phyloP scores from a whole-genome alignment of 192 early-diverging fungal genomes.

The Backusella mclennaniae region DNA sequence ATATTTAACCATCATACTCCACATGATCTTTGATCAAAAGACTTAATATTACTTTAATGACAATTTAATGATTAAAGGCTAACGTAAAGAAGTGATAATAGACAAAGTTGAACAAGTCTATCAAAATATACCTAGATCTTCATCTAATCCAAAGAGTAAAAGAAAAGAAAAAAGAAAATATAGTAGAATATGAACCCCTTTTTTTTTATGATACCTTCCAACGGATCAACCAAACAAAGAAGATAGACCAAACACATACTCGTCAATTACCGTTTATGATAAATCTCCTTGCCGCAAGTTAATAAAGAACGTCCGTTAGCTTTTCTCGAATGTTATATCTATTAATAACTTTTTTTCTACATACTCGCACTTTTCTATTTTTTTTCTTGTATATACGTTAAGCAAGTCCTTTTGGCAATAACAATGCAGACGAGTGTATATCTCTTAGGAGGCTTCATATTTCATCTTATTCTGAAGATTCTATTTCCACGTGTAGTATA shows the following conservation, averaged over 20 bases:
- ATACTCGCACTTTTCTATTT: neutral
- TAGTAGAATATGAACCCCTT: neutral
- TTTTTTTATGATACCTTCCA: neutral
- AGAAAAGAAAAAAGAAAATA: neutral
- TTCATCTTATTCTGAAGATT: neutral
- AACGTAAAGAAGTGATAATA: neutral
- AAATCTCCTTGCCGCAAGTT: neutral
- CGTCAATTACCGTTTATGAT: neutral
- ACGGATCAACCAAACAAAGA: neutral
- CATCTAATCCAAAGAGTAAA: neutral
- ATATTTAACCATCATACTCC: neutral
- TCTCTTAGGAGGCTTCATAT: neutral
- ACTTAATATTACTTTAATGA: neutral
- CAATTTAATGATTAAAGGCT: neutral
- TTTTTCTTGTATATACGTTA: neutral
- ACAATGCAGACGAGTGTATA: neutral
- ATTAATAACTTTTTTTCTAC: neutral
- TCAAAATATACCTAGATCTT: neutral
- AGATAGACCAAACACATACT: neutral
- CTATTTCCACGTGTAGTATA: neutral
- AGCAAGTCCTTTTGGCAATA: neutral
- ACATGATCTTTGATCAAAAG: neutral
- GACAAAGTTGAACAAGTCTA: neutral
- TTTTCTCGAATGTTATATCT: neutral
- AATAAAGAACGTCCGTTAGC: neutral